A percentile compares a stretch with the other conserved stretches of the same genome.
phyloP scores from a whole-genome alignment of 1,139 yeast species.

The Yamadazyma mexicana region DNA sequence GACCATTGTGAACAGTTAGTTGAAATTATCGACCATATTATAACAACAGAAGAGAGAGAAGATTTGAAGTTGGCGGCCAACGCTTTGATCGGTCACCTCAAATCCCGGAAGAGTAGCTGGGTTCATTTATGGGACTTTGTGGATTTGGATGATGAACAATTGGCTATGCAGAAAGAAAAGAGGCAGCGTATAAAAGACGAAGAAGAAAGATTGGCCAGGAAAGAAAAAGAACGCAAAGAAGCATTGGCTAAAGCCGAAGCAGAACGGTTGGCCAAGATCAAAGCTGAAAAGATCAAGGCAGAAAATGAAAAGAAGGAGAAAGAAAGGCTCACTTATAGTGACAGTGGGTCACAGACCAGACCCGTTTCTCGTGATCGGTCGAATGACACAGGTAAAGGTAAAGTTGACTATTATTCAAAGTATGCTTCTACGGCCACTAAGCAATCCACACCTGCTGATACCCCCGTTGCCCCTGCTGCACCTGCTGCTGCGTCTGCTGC shows the following conservation, averaged over 20 bases:
- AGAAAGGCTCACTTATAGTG: constrained; percentile 24
- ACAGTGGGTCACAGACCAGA: constrained; percentile 12
- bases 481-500: background rate
- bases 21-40: constrained; percentile 48
- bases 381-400: constrained; percentile 16
- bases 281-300: constrained; percentile 14
- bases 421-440: constrained; percentile 14
- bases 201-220: constrained; percentile 13
- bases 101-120: constrained; percentile 58
- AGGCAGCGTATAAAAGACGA: constrained; percentile 22
- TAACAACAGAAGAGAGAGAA: constrained; percentile 62
- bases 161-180: constrained; percentile 21
- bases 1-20: constrained; percentile 63
- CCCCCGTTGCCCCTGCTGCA: background rate
- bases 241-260: constrained; percentile 26
- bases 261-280: constrained; percentile 17
- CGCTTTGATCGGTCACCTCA: constrained; percentile 74
- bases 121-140: constrained; percentile 59
- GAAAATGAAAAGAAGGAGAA: constrained; percentile 11
- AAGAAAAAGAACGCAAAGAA: constrained; percentile 16
- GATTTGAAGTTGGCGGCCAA: constrained; percentile 79
- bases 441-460: background rate
- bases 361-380: constrained; percentile 18
- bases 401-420: constrained; percentile 34
- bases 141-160: constrained; percentile 39